Evolutionary conservation across 2,329 filamentous ascomycete genomes (phyloP).

Genomic region (Cryphonectria japonica): DNA sequence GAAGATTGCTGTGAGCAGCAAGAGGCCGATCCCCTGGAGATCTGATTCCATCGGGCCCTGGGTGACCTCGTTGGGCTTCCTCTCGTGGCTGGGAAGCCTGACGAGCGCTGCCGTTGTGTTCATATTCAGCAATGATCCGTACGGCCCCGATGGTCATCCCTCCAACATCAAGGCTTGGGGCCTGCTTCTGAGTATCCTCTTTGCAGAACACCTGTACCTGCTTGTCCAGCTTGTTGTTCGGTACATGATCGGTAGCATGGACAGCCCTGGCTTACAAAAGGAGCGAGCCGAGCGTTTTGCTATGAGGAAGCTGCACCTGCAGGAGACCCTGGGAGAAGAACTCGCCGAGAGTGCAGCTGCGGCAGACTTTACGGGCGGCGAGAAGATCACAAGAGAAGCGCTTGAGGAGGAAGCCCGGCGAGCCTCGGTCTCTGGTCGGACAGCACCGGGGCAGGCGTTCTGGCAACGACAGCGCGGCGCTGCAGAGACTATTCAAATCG

Average conservation of each 20-base stretch:
- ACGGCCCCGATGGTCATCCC: conserved; percentile 68
- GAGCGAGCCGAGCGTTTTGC: conserved; percentile 81
- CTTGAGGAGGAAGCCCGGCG: conserved; percentile 67
- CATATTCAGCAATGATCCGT: conserved; percentile 74
- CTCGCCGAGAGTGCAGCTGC: conserved; percentile 52
- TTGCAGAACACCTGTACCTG: conserved; percentile 91
- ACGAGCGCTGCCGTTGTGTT: conserved; percentile 88
- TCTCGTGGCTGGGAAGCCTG: conserved; percentile 92
- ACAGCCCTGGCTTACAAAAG: conserved; percentile 84
- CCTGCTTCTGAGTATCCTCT: conserved; percentile 78
- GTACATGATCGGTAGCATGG: conserved; percentile 75
- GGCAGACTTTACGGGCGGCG: conserved; percentile 54
- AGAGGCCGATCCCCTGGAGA: conserved; percentile 86
- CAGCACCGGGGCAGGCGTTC: conserved; percentile 60
- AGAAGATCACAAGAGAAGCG: conserved; percentile 66
- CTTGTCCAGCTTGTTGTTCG: conserved; percentile 73
- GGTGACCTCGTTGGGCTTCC: conserved; percentile 81
- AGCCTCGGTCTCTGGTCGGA: conserved; percentile 53
- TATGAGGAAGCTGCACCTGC: conserved; percentile 77
- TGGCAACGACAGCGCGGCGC: conserved; percentile 65
- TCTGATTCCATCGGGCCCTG: conserved; percentile 94
- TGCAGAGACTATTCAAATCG: conserved; percentile 61
- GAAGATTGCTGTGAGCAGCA: conserved; percentile 89
- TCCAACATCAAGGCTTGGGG: conserved; percentile 78
- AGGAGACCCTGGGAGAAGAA: conserved; percentile 69